A percentile compares a stretch with the other conserved stretches of the same genome.
phyloP scores from a whole-genome alignment of 106 monocot species.

The Phalaenopsis equestris region DNA sequence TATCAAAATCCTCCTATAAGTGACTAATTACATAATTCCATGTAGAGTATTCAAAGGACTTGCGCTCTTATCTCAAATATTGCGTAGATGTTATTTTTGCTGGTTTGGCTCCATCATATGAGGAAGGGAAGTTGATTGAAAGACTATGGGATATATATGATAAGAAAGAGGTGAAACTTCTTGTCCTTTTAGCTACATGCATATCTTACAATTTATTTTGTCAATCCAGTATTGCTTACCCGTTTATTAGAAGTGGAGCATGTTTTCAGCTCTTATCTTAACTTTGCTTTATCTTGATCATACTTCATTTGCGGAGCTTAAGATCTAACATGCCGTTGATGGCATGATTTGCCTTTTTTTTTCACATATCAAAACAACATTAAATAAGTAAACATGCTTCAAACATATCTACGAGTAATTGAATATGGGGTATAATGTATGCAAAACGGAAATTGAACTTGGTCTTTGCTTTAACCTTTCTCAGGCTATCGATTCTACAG shows the following conservation, averaged over 20 bases:
- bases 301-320: not conserved
- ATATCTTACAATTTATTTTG: not conserved
- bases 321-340: not conserved
- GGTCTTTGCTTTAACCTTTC: not conserved
- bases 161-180: slow-evolving; percentile 44
- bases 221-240: not conserved
- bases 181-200: slow-evolving; percentile 1
- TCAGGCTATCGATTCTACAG: not conserved
- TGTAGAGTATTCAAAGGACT: slow-evolving; percentile 60
- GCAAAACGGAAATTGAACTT: not conserved
- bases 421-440: not conserved
- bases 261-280: not conserved
- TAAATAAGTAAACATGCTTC: not conserved
- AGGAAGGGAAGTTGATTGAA: slow-evolving; percentile 47
- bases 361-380: not conserved
- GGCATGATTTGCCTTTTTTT: not conserved
- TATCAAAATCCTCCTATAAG: not conserved
- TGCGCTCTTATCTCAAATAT: slow-evolving; percentile 66
- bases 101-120: slow-evolving; percentile 38
- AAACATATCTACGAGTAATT: not conserved
- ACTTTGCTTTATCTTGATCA: not conserved
- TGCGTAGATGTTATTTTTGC: slow-evolving; percentile 61
- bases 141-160: slow-evolving; percentile 59
- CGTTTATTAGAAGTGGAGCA: not conserved
- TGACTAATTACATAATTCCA: not conserved